Percentiles rank a stretch among this genome's conserved stretches.
Conservation (phyloP, 2,329 filamentous ascomycete species). For the Sporothrix curviconia region DNA sequence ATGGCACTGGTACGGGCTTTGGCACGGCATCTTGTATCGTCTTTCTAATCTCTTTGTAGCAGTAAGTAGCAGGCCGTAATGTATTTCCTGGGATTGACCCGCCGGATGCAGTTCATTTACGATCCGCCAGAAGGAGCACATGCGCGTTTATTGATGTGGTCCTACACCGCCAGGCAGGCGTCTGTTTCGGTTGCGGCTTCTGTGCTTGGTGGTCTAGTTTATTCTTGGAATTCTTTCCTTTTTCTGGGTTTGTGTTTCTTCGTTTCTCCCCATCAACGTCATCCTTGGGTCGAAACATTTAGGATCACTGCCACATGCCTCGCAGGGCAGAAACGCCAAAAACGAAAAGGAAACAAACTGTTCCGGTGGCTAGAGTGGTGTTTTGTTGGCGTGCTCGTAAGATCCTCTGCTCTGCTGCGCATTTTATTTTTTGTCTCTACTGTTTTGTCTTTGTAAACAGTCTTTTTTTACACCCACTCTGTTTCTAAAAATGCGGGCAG, state of each 20-base stretch:
- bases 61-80: no score
- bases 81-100: neutral
- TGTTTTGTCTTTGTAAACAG: neutral
- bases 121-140: neutral
- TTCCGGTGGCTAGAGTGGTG: neutral
- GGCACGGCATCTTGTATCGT: neutral
- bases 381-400: neutral
- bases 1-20: neutral
- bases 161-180: neutral
- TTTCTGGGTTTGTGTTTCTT: neutral
- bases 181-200: neutral
- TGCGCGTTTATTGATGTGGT: neutral
- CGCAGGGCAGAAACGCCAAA: slow-evolving; percentile 5
- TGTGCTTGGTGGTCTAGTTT: neutral
- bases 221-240: slow-evolving; percentile 6
- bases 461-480: neutral
- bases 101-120: neutral
- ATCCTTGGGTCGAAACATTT: neutral
- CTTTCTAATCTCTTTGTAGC: no score
- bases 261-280: neutral
- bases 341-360: neutral
- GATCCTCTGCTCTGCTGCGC: neutral
- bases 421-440: neutral
- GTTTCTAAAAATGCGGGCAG: slow-evolving; percentile 1
- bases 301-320: neutral